Evolutionary conservation across 2,329 filamentous ascomycete genomes (phyloP).

Genomic region (Aureobasidium leucospermi): DNA sequence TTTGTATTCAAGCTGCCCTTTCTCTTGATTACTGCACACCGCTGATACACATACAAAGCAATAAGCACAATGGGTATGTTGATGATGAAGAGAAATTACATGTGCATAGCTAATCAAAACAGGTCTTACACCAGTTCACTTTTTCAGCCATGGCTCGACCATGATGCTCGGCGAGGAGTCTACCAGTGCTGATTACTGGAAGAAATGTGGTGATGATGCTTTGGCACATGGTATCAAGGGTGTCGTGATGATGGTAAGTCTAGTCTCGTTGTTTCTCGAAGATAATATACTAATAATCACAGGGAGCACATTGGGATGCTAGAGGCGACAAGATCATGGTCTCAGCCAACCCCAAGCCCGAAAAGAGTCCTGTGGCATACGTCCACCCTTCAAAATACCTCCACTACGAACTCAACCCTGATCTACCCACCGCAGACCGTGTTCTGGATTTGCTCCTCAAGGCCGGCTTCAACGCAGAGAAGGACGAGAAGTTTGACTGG

Average conservation of each 20-base stretch:
- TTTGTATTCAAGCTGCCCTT: not conserved
- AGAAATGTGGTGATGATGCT: constrained; percentile 56
- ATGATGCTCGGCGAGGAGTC: constrained; percentile 65
- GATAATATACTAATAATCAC: not conserved
- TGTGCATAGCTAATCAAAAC: not conserved
- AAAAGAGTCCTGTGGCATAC: constrained; percentile 58
- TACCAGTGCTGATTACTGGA: constrained; percentile 57
- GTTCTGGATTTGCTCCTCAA: constrained; percentile 44
- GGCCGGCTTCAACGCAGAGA: constrained; percentile 48
- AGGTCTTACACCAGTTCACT: constrained; percentile 49
- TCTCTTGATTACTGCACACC: not conserved
- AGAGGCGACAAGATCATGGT: constrained; percentile 52
- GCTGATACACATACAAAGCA: not conserved
- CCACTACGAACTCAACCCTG: constrained; percentile 54
- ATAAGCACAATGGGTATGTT: not conserved
- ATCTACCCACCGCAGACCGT: constrained; percentile 45
- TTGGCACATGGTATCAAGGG: constrained; percentile 53
- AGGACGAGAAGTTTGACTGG: constrained; percentile 57
- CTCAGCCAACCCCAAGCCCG: constrained; percentile 51
- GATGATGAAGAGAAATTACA: not conserved
- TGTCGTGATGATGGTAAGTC: constrained; percentile 55
- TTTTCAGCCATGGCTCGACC: constrained; percentile 64
- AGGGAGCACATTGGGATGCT: constrained; percentile 62
- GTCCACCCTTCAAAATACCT: constrained; percentile 59
- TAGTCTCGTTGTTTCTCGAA: not conserved